Percentiles rank a stretch among this genome's conserved stretches.
These are phyloP conservation scores for Penicillium bialowiezense DNA, from an alignment of 495 filamentous ascomycete species.

Conservation along the genomic window DNA sequence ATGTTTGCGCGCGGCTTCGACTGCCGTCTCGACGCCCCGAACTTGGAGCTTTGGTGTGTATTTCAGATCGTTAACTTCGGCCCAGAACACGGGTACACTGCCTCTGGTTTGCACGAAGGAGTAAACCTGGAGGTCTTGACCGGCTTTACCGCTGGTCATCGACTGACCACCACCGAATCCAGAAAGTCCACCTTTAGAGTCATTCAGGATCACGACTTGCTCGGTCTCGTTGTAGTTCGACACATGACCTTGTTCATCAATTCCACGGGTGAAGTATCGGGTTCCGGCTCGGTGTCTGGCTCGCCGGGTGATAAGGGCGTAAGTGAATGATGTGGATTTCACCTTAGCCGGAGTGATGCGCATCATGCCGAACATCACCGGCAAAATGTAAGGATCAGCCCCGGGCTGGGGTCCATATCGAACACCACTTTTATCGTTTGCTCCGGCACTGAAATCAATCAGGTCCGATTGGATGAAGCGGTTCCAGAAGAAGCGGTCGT, in stretches of 20 bases:
- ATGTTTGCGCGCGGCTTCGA: slow-evolving; percentile 74
- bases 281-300: slow-evolving; percentile 86
- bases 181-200: slow-evolving; percentile 65
- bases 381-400: slow-evolving; percentile 90
- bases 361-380: slow-evolving; percentile 92
- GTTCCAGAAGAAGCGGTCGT: slow-evolving; percentile 99
- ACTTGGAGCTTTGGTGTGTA: slow-evolving; percentile 89
- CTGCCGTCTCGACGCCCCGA: slow-evolving; percentile 76
- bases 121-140: slow-evolving; percentile 78
- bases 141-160: slow-evolving; percentile 68
- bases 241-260: slow-evolving; percentile 90
- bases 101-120: slow-evolving; percentile 95
- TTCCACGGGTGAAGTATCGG: slow-evolving; percentile 87
- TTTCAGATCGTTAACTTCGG: slow-evolving; percentile 85
- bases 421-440: slow-evolving; percentile 36
- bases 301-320: slow-evolving; percentile 82
- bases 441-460: slow-evolving; percentile 72
- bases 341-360: slow-evolving; percentile 78
- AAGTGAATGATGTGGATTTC: slow-evolving; percentile 76
- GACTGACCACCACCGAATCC: slow-evolving; percentile 76
- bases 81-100: slow-evolving; percentile 92
- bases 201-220: slow-evolving; percentile 84
- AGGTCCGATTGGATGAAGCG: slow-evolving; percentile 85
- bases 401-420: slow-evolving; percentile 67
- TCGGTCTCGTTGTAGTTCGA: slow-evolving; percentile 99